Base-by-base conservation (phyloP, 495 filamentous ascomycete species). In the Penicillium waksmanii region DNA sequence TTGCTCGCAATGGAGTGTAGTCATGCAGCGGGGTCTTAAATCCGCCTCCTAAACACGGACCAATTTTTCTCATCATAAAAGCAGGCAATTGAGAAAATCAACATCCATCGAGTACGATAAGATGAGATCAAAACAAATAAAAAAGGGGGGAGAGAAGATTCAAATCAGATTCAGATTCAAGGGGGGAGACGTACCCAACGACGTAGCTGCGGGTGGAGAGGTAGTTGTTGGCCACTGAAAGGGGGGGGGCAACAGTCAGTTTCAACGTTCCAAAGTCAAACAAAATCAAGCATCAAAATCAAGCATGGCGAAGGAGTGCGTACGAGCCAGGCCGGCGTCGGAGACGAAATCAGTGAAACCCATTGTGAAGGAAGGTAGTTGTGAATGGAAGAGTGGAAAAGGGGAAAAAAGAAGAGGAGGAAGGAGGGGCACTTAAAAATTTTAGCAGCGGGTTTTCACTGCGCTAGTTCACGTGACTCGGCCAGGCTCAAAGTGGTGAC, bases 41-140 rank as follows among this genome's bases (percentile, higher is more conserved):
- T 83, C 87, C 93, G 88, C 89, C 89, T 97, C 90, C 87, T 92
- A 84, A 96, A 96, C 93, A 97, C 93, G 93, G 93, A 96, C 93
- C 91, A 96, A 92, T 87, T 73, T 85, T 85, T 86, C 83, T 95
- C 92, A 96, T 96, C 92, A 95, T 85, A 61, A 69, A 74, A 74
- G 77, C 57, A 57, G 62, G 63, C 0, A 25, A 57, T 62, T 62
- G 42, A 31, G 27, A 53, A 38, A 38, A 9, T 19, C 51, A 38
- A 56, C n/a, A 43, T 54, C 46, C 46, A 52, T n/a, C 11, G 36
- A 38, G 11, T 38, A 12, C 13, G 11, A 36, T 36, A 38, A 55
- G 42, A 56, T 38, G 33, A 53, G 56, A 52, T 59, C 31, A 62
- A 52, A 40, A 55, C 42, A 54, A 42, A 21, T 55, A 59, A 48